These are phyloP conservation scores for Metschnikowia drakensbergensis DNA, from an alignment of 805 yeast genomes.

Conservation along the genomic window DNA sequence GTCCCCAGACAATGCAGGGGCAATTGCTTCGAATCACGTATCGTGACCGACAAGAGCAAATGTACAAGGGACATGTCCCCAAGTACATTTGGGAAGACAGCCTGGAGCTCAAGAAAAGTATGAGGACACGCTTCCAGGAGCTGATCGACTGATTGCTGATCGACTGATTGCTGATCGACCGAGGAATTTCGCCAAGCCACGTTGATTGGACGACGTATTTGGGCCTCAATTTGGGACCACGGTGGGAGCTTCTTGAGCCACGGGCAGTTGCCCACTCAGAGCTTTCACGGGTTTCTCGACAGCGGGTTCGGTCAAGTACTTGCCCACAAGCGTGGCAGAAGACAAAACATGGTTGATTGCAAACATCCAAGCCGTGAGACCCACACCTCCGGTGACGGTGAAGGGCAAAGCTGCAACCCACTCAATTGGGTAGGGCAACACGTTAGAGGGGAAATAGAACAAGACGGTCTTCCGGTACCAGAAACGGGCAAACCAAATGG, in stretches of 20 bases:
- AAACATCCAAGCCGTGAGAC: conserved; percentile 56
- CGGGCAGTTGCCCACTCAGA: neutral
- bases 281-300: conserved; percentile 13
- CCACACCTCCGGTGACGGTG: conserved; percentile 58
- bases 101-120: conserved; percentile 9
- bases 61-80: conserved; percentile 8
- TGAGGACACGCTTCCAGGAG: conserved; percentile 15
- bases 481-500: conserved; percentile 47
- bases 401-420: conserved; percentile 62
- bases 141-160: neutral
- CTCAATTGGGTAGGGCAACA: conserved; percentile 53
- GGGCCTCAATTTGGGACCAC: neutral
- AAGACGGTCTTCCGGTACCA: conserved; percentile 53
- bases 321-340: conserved; percentile 13
- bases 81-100: conserved; percentile 11
- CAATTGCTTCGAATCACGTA: conserved; percentile 3
- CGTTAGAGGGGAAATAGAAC: conserved; percentile 54
- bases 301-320: conserved; percentile 18
- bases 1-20: neutral
- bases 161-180: too few relatives aligned
- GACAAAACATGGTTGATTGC: conserved; percentile 31
- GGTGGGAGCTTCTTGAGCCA: neutral
- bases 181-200: neutral
- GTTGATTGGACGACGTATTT: too few relatives aligned
- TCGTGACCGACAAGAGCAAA: conserved; percentile 4